These are phyloP conservation scores for Sphagnum magellanicum DNA, from an alignment of 228 moss, liverwort and hornwort genomes.

Conservation along the genomic window DNA sequence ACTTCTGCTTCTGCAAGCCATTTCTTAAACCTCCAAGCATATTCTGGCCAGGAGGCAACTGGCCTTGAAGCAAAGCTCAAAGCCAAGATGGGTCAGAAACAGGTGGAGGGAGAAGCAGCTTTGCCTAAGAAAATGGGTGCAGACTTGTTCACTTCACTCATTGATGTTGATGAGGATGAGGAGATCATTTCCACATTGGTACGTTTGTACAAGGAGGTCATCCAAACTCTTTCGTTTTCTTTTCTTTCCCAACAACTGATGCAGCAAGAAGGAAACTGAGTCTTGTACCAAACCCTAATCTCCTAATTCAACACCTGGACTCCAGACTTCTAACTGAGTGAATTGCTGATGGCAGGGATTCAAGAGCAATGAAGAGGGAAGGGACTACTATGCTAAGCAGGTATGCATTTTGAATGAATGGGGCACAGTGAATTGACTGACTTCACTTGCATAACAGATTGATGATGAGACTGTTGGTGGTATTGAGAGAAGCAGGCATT, in stretches of 20 bases:
- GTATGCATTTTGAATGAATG: constrained; percentile 15
- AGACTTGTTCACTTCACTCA: constrained; percentile 51
- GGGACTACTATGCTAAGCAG: constrained; percentile 91
- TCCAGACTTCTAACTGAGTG: neutral
- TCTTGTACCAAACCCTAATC: too few relatives aligned
- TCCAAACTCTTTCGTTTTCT: too few relatives aligned
- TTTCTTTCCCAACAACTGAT: too few relatives aligned
- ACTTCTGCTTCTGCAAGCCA: constrained; percentile 34
- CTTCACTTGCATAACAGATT: neutral
- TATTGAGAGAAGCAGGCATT: constrained; percentile 33
- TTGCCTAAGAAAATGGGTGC: constrained; percentile 32
- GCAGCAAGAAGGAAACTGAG: too few relatives aligned
- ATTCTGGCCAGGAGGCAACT: constrained; percentile 20
- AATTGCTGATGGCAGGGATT: constrained; percentile 45
- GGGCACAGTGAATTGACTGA: too few relatives aligned
- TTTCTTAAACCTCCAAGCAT: constrained; percentile 25
- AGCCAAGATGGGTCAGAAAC: constrained; percentile 52
- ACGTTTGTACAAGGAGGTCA: too few relatives aligned
- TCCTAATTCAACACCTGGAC: neutral
- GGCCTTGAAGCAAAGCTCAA: constrained; percentile 42
- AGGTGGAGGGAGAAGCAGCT: constrained; percentile 36
- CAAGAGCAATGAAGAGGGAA: constrained; percentile 65
- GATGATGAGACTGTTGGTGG: neutral
- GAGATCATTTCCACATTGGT: constrained; percentile 17
- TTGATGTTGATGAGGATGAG: constrained; percentile 62